phyloP scores from a whole-genome alignment of 2,329 filamentous ascomycete species.

The Waltergamsia citrina region DNA sequence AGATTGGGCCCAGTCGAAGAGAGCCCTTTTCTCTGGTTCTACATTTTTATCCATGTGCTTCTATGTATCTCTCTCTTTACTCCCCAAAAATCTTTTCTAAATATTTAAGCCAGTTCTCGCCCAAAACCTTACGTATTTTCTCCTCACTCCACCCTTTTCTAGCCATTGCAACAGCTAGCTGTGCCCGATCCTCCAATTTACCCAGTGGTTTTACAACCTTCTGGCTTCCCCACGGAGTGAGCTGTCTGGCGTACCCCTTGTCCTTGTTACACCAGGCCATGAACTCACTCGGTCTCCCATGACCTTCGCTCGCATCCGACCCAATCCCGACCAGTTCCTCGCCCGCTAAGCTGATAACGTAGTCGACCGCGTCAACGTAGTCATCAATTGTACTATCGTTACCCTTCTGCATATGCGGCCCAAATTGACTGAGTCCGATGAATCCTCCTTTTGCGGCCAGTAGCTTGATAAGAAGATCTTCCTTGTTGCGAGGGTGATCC shows the following conservation, averaged over 20 bases:
- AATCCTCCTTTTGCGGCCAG: constrained; percentile 25
- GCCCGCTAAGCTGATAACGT: constrained; percentile 22
- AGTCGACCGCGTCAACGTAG: constrained; percentile 27
- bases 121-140: constrained; percentile 26
- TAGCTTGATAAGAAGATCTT: constrained; percentile 22
- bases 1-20: too few species aligned
- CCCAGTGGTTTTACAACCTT: constrained; percentile 29
- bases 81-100: constrained; percentile 19
- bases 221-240: constrained; percentile 28
- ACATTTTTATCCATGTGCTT: too few species aligned
- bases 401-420: constrained; percentile 26
- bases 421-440: constrained; percentile 26
- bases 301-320: constrained; percentile 26
- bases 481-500: constrained; percentile 27
- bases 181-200: constrained; percentile 19
- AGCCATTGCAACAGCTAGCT: constrained; percentile 25
- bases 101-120: constrained; percentile 27
- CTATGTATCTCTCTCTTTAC: too few species aligned
- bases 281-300: constrained; percentile 26
- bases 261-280: constrained; percentile 30
- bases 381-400: constrained; percentile 30
- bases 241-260: constrained; percentile 24
- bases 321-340: constrained; percentile 26
- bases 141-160: constrained; percentile 23
- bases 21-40: too few species aligned